phyloP scores from a whole-genome alignment of 192 early-diverging fungal genomes.

The Pilobolus umbonatus region DNA sequence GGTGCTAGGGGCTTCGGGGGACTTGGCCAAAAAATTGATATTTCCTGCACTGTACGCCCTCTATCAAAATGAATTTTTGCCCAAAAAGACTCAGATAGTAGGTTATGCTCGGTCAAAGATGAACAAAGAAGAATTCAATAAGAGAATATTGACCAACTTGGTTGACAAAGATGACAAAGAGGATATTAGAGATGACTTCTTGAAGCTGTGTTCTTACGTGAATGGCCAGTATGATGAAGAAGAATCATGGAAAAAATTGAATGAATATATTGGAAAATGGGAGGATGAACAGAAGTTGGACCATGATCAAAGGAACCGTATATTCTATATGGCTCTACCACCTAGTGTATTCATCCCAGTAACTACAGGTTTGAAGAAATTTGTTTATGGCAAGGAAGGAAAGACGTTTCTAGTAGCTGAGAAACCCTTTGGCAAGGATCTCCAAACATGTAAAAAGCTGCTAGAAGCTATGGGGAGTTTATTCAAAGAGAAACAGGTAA shows the following conservation, averaged over 20 bases:
- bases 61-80: slow-evolving; percentile 74
- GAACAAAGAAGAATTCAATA: slow-evolving; percentile 67
- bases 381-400: slow-evolving; percentile 59
- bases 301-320: slow-evolving; percentile 36
- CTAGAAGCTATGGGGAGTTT: slow-evolving; percentile 61
- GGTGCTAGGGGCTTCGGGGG: slow-evolving; percentile 78
- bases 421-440: slow-evolving; percentile 94
- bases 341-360: slow-evolving; percentile 87
- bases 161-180: slow-evolving; percentile 48
- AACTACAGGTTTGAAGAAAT: slow-evolving; percentile 62
- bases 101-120: slow-evolving; percentile 91
- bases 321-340: slow-evolving; percentile 84
- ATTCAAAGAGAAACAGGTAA: slow-evolving; percentile 55
- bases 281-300: slow-evolving; percentile 40
- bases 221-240: slow-evolving; percentile 79
- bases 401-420: slow-evolving; percentile 86
- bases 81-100: slow-evolving; percentile 66
- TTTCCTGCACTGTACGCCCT: slow-evolving; percentile 91
- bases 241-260: slow-evolving; percentile 59
- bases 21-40: slow-evolving; percentile 95
- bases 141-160: slow-evolving; percentile 67
- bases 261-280: slow-evolving; percentile 52
- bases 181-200: too few relatives aligned
- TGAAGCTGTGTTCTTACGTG: slow-evolving; percentile 67
- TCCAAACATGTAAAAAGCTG: slow-evolving; percentile 66